Conservation (phyloP, 345 rosid species). For the Hypericum androsaemum region DNA sequence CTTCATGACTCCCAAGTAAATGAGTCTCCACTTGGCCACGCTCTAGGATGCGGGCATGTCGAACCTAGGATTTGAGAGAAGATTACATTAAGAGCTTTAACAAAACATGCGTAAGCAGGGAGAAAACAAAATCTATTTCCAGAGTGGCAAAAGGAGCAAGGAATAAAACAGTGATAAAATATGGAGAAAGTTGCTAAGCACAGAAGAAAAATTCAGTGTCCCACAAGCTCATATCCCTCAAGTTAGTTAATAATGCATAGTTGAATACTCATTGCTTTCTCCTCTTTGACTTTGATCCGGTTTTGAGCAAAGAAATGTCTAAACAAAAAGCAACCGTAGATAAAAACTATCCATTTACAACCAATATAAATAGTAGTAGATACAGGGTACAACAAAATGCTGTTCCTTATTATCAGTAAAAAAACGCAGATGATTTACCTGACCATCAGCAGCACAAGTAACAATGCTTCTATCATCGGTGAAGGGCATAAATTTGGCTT, state of each 20-base stretch:
- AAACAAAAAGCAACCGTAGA: too few relatives aligned
- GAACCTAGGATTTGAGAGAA: conserved; percentile 37
- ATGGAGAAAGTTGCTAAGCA: neutral
- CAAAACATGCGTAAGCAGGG: neutral
- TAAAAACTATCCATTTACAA: too few relatives aligned
- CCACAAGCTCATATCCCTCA: too few relatives aligned
- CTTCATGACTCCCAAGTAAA: conserved; percentile 48
- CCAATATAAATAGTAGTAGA: too few relatives aligned
- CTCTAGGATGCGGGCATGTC: conserved; percentile 64
- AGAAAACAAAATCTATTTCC: neutral
- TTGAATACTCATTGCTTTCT: too few relatives aligned
- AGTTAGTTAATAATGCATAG: too few relatives aligned
- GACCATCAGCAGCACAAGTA: conserved; percentile 89
- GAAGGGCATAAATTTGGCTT: conserved; percentile 76
- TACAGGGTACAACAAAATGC: too few relatives aligned
- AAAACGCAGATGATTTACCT: conserved; percentile 30
- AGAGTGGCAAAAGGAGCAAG: neutral
- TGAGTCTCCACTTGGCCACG: conserved; percentile 46
- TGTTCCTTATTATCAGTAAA: too few relatives aligned
- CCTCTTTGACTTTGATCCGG: too few relatives aligned
- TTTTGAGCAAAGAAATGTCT: too few relatives aligned
- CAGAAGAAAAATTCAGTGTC: neutral
- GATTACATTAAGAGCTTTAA: neutral
- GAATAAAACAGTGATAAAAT: neutral
- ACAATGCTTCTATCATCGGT: conserved; percentile 72